Conservation (phyloP, 208 protist genomes). For the Acanthamoeba castellanii region DNA sequence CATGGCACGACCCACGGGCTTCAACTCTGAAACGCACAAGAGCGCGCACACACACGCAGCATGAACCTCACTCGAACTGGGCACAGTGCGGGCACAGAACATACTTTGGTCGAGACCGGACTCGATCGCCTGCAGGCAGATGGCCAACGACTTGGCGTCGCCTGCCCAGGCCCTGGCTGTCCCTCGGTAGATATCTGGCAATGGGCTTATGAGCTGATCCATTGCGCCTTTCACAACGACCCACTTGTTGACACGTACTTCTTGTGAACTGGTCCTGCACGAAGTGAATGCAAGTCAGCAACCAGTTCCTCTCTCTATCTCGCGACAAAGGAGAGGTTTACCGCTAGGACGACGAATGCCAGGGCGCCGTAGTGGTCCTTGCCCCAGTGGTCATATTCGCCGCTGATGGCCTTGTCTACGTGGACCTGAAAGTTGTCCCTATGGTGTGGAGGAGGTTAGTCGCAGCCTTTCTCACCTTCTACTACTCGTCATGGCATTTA, state of each 20-base stretch:
- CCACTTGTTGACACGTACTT: not conserved
- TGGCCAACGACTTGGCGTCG: not conserved
- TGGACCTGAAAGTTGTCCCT: not conserved
- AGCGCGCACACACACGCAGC: not conserved
- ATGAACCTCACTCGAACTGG: too few species aligned
- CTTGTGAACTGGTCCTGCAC: slow-evolving; percentile 22
- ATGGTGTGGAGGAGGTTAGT: not conserved
- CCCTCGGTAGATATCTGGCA: slow-evolving; percentile 43
- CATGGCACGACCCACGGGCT: slow-evolving; percentile 55
- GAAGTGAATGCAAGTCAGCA: not conserved
- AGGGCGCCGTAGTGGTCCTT: slow-evolving; percentile 48
- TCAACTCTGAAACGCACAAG: slow-evolving; percentile 5
- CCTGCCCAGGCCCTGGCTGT: slow-evolving; percentile 63
- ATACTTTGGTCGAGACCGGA: not conserved
- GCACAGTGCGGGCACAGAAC: not conserved
- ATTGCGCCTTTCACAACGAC: too few species aligned
- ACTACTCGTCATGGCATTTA: not conserved
- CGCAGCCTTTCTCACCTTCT: not conserved
- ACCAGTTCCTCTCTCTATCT: too few species aligned
- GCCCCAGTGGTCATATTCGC: slow-evolving; percentile 1
- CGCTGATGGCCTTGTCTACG: slow-evolving; percentile 26
- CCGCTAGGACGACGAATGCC: slow-evolving; percentile 32
- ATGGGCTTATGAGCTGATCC: not conserved
- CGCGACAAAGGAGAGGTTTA: not conserved
- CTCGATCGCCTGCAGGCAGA: slow-evolving; percentile 39